Evolutionary conservation across 768 basidiomycete species (phyloP), one percentile per base, ranked within the genome.

Genomic region (Amanita brunnescens): DNA sequence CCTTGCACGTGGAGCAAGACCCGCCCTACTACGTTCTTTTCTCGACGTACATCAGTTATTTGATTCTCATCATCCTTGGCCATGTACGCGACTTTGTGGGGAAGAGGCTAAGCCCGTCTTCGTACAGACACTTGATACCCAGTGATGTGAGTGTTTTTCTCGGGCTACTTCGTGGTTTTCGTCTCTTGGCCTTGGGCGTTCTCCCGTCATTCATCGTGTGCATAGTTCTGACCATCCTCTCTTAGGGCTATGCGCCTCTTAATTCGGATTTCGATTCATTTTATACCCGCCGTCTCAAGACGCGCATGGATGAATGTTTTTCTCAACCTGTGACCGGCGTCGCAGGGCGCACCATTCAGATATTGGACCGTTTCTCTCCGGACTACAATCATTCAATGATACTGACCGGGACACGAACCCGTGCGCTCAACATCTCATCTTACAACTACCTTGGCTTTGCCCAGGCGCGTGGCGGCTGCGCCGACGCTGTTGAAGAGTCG

Each of bases 401-500:
- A 45, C 73, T 85, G 59, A 87, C 90, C 2, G 95, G 93, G 53
- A 78, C 74, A 1, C 79, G 76, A 21, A 93, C 91, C 0, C 89
- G 94, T 47, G 88, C 85, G 0, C 85, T 99, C 59, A 99, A 99
- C 66, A 87, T 98, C 57, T 94, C 93, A 0, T 96, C 92, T 6
- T 99, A 99, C 74, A 99, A 98, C 70, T 99, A 98, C 64, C 91
- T 99, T 60, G 96, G 96, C 3, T 99, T 99, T 62, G 96, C 95
- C 0, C 91, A 95, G 63, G 87, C 86, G 13, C 78, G 80, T 2
- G 96, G 96, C 12, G 88, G 89, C 5, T 96, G 93, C 63, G 91
- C 96, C 6, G 96, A 98, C 62, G 91, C 90, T 5, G 94, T 91
- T 6, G 92, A 94, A 62, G 85, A 88, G 55, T 70, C 76, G 16